phyloP scores from a whole-genome alignment of 2,329 filamentous ascomycete genomes.

The Epichloe elymi region DNA sequence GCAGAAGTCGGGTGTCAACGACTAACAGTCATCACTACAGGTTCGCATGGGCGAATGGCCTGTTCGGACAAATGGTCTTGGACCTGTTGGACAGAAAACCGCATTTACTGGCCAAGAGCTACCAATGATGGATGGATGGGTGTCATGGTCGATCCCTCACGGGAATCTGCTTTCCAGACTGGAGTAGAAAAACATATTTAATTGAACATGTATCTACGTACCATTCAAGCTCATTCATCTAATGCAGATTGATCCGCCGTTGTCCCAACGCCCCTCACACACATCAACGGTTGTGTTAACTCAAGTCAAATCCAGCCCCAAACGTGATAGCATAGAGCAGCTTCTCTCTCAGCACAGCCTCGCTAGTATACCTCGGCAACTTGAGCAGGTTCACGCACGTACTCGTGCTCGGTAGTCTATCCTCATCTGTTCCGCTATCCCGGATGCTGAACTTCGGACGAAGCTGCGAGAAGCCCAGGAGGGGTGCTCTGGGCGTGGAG shows the following conservation, averaged over 20 bases:
- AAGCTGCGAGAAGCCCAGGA: slow-evolving; percentile 78
- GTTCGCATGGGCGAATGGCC: slow-evolving; percentile 81
- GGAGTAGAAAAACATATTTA: too few species aligned
- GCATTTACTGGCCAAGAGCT: slow-evolving; percentile 40
- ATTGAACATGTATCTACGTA: too few species aligned
- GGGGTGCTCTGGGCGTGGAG: slow-evolving; percentile 76
- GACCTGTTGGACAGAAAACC: slow-evolving; percentile 65
- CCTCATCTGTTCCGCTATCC: slow-evolving; percentile 47
- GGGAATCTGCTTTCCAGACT: too few species aligned
- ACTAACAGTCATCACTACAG: slow-evolving; percentile 24
- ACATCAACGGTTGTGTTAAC: slow-evolving; percentile 21
- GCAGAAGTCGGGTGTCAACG: too few species aligned
- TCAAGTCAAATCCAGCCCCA: slow-evolving; percentile 84
- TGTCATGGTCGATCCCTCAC: too few species aligned
- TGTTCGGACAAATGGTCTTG: slow-evolving; percentile 74
- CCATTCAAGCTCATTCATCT: slow-evolving; percentile 2
- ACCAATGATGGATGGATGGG: slow-evolving; percentile 20
- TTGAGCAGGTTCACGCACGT: slow-evolving; percentile 95
- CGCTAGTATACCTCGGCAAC: slow-evolving; percentile 65
- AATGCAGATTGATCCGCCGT: neutral
- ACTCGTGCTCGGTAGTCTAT: slow-evolving; percentile 82
- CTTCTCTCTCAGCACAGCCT: slow-evolving; percentile 58
- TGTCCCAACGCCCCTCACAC: neutral
- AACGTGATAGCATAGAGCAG: slow-evolving; percentile 80
- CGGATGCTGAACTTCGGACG: slow-evolving; percentile 81